phyloP scores from a whole-genome alignment of 1,139 yeast genomes.

The Blastobotrys raffinosifermentans region DNA sequence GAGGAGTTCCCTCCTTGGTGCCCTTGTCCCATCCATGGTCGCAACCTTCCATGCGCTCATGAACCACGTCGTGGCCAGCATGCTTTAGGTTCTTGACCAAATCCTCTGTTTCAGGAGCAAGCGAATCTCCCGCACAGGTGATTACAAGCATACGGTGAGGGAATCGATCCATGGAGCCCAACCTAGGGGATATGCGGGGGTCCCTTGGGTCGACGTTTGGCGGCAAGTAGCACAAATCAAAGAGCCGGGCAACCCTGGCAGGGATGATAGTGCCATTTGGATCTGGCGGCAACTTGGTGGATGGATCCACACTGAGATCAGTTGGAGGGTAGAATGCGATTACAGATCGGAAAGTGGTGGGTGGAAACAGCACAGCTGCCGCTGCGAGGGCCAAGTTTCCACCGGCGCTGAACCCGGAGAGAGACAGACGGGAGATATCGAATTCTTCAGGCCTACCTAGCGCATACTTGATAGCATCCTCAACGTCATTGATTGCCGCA shows the following conservation, averaged over 20 bases:
- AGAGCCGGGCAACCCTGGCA: no score
- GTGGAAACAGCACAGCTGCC: background rate
- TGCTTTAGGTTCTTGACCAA: background rate
- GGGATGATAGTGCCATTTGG: no score
- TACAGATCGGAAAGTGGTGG: background rate
- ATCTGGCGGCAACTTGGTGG: background rate
- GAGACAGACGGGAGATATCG: background rate
- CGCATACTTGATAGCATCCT: conserved; percentile 31
- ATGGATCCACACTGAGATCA: background rate
- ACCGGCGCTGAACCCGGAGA: background rate
- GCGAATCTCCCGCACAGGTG: background rate
- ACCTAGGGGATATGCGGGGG: background rate
- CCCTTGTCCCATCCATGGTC: background rate
- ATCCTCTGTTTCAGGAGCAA: background rate
- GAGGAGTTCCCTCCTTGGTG: no score
- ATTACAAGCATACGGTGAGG: background rate
- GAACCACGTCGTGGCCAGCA: background rate
- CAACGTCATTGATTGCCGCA: conserved; percentile 34
- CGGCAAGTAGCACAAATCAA: no score
- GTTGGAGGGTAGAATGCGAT: background rate
- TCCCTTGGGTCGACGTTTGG: background rate
- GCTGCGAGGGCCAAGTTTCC: background rate
- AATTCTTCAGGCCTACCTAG: background rate
- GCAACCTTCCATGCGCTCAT: background rate
- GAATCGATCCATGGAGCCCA: background rate